Percentiles rank a stretch among this genome's conserved stretches.
Conservation (phyloP, 2,329 filamentous ascomycete species). For the Magnaporthiopsis poae region DNA sequence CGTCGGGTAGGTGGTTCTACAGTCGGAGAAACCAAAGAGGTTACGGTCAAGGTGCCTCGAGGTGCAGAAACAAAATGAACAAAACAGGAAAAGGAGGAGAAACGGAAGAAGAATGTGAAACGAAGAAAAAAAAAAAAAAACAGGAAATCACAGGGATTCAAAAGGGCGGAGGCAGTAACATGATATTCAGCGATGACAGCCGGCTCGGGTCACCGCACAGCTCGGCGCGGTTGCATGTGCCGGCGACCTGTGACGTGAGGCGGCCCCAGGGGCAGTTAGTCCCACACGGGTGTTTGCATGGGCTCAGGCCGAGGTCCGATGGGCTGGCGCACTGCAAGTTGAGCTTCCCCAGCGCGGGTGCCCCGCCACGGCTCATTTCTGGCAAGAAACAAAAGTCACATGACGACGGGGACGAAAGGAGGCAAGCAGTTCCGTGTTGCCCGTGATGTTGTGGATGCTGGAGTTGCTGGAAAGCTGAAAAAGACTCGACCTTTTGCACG, state of each 20-base stretch:
- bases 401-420: neutral
- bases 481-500: too few species aligned
- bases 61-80: neutral
- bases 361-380: neutral
- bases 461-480: too few species aligned
- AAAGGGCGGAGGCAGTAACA: neutral
- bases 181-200: neutral
- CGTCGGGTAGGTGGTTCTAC: neutral
- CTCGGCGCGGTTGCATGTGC: neutral
- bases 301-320: conserved; percentile 2
- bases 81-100: neutral
- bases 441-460: too few species aligned
- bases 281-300: neutral
- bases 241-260: neutral
- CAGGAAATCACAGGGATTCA: neutral
- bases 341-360: neutral
- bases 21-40: neutral
- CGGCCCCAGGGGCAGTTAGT: neutral
- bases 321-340: neutral
- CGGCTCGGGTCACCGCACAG: neutral
- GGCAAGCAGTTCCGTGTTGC: too few species aligned
- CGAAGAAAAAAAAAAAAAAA: neutral
- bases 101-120: neutral
- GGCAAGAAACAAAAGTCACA: neutral
- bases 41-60: too few species aligned